Conservation (phyloP, 2,329 filamentous ascomycete genomes). For the Calonectria pauciramosa region DNA sequence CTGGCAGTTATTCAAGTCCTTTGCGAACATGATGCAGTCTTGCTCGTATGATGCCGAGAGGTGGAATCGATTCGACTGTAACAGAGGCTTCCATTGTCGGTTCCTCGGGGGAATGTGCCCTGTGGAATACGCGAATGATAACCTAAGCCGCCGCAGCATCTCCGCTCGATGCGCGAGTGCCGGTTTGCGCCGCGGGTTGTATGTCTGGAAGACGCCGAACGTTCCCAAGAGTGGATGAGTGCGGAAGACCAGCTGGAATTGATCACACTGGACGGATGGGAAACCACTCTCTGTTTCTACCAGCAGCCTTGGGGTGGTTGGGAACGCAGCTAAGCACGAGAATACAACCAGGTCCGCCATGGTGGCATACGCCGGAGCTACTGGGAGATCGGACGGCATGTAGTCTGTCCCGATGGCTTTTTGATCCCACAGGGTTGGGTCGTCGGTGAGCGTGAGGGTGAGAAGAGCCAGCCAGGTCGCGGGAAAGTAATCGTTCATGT, state of each 20-base stretch:
- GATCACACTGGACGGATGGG: background rate
- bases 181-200: background rate
- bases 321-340: background rate
- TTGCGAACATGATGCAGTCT: background rate
- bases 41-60: background rate
- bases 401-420: slow-evolving; percentile 5
- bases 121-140: background rate
- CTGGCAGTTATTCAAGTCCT: background rate
- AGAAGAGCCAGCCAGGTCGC: background rate
- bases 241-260: background rate
- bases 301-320: background rate
- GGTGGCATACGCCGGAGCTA: background rate
- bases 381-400: background rate
- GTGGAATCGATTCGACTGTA: background rate
- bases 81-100: background rate
- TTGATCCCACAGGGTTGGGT: background rate
- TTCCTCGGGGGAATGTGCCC: background rate
- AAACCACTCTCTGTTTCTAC: background rate
- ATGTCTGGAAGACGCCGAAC: background rate
- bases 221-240: background rate
- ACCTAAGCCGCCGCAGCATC: background rate
- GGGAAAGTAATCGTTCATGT: background rate
- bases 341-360: background rate
- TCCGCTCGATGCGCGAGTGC: background rate
- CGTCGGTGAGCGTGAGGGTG: background rate